Base-by-base conservation (phyloP, 2,329 filamentous ascomycete genomes). In the Amauroascus verrucosus region DNA sequence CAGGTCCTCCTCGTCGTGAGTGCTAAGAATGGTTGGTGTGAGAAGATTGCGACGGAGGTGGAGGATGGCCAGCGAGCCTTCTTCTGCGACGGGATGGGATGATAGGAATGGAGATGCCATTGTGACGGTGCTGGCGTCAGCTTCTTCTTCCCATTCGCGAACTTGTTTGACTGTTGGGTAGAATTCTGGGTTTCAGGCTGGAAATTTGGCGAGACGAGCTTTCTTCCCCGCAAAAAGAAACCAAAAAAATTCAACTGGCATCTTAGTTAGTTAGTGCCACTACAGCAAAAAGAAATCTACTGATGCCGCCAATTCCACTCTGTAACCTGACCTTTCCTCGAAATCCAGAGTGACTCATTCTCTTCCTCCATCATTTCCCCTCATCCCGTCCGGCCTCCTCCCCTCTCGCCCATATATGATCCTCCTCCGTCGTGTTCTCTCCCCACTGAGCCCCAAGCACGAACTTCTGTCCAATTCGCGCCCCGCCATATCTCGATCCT, bases 21-120 rank as follows among this genome's bases (percentile, higher is more conserved):
- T 73, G 58, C 79, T 76, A 26, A 90, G 79, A 57, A 86, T 82
- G 24, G 89, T 76, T 6, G 91, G 88, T 37, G 89, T 77, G 58
- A 90, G 82, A 57, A 85, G 84, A 69, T 97, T 90, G 70, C 90
- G 85, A 57, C 88, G 91, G 50, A 98, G 79, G 66, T 95, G 87
- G 54, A 96, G 77, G 57, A 97, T 85, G 24, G 89, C 86, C 43
- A 97, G 79, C 2, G 78, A 77, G 61, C 85, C 78, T 20, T 81
- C 72, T 9, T 77, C 73, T 3, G 90, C 83, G 18, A 72, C 70
- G 2, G 75, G 64, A 14, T 83, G 82, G 0, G 86, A 83, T 51
- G 85, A 79, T 37, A 97, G 77, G 62, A 98, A 97, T 0, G 89
- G 85, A 8, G 90, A 95, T 1, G 70, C 64, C 70, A 72, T 72